A percentile compares a stretch with the other conserved stretches of the same genome.
phyloP scores from a whole-genome alignment of 345 rosid species.

The Microthlaspi erraticum region DNA sequence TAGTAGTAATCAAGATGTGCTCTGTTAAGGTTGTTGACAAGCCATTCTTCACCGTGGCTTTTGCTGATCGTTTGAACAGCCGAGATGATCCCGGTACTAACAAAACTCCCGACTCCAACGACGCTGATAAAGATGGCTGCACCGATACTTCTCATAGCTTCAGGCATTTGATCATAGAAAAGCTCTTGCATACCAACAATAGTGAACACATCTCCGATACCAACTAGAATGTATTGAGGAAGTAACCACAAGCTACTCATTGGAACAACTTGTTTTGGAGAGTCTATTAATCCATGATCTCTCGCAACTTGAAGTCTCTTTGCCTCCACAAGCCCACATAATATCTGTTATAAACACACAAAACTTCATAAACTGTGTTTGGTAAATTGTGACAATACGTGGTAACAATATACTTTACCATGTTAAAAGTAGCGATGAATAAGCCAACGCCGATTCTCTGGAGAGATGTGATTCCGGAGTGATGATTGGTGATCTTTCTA shows the following conservation, averaged over 20 bases:
- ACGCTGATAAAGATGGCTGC: slow-evolving; percentile 75
- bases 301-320: slow-evolving; percentile 62
- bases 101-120: slow-evolving; percentile 77
- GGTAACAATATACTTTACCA: slow-evolving; percentile 39
- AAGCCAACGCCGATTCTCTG: slow-evolving; percentile 83
- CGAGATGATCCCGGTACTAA: slow-evolving; percentile 62
- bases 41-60: slow-evolving; percentile 58
- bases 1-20: slow-evolving; percentile 69
- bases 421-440: slow-evolving; percentile 60
- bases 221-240: slow-evolving; percentile 76
- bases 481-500: slow-evolving; percentile 62
- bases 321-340: slow-evolving; percentile 68
- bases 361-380: neutral
- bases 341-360: slow-evolving; percentile 33
- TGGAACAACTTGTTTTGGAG: slow-evolving; percentile 62
- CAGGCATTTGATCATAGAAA: slow-evolving; percentile 93
- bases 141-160: slow-evolving; percentile 78
- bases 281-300: slow-evolving; percentile 56
- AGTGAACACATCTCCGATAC: slow-evolving; percentile 66
- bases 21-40: slow-evolving; percentile 67
- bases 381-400: too few species aligned
- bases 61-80: slow-evolving; percentile 57
- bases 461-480: slow-evolving; percentile 76
- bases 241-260: slow-evolving; percentile 83
- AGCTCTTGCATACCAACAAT: slow-evolving; percentile 85